Conservation (phyloP, 306 rosid species). For the Vicia sativa region DNA sequence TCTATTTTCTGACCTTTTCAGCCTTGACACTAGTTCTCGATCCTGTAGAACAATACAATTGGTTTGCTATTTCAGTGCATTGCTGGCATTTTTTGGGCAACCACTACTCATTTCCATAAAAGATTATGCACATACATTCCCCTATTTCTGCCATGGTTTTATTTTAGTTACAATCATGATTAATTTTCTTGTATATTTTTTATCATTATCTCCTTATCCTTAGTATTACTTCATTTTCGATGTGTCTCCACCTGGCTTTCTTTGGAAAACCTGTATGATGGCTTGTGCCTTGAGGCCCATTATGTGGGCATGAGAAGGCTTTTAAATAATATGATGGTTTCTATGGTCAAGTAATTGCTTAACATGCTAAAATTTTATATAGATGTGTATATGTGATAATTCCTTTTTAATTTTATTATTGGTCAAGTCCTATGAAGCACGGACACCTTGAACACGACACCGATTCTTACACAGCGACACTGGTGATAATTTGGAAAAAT, state of each 20-base stretch:
- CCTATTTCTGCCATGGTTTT: conserved; percentile 12
- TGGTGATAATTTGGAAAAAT: too few species aligned
- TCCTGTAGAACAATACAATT: background rate
- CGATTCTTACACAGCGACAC: too few species aligned
- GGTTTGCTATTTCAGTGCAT: conserved; percentile 16
- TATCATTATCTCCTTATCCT: conserved; percentile 23
- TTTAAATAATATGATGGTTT: conserved; percentile 21
- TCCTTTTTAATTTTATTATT: background rate
- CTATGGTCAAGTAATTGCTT: background rate
- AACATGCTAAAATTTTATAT: background rate
- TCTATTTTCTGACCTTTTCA: conserved; percentile 13
- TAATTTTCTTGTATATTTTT: conserved; percentile 7
- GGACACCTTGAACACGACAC: too few species aligned
- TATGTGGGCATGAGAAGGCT: conserved; percentile 22
- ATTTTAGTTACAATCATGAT: conserved; percentile 5
- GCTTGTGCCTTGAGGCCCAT: background rate
- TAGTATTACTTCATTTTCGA: background rate
- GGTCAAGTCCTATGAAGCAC: background rate
- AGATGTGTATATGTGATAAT: background rate
- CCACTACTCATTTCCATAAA: conserved; percentile 9
- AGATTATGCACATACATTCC: conserved; percentile 12
- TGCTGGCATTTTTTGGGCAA: conserved; percentile 15
- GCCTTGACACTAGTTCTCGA: conserved; percentile 16
- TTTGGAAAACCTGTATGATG: conserved; percentile 4
- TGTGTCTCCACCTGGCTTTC: background rate